Conservation (phyloP, 768 basidiomycete genomes). For the Mycena haematopus region DNA sequence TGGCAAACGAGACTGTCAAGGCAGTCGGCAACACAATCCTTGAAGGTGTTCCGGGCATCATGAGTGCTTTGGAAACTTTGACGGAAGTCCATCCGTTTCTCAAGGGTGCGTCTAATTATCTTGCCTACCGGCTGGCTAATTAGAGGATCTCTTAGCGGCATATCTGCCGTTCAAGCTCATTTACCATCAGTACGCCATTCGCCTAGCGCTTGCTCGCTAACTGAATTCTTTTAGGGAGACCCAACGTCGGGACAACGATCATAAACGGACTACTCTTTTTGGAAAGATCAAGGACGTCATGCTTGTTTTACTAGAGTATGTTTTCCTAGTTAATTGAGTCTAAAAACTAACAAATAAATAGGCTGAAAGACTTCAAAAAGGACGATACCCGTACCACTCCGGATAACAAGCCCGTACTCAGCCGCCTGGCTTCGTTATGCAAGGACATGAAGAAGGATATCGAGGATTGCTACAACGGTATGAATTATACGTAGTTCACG, state of each 20-base stretch:
- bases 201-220: neutral
- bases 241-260: constrained; percentile 15
- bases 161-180: constrained; percentile 24
- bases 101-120: neutral
- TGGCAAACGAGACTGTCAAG: constrained; percentile 5
- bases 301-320: constrained; percentile 18
- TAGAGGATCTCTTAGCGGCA: neutral
- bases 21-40: constrained; percentile 13
- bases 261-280: constrained; percentile 10
- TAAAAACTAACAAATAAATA: neutral
- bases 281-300: constrained; percentile 25
- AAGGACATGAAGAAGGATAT: constrained; percentile 25
- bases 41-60: constrained; percentile 18
- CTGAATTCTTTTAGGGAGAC: constrained; percentile 12
- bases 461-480: constrained; percentile 24
- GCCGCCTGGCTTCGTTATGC: constrained; percentile 17
- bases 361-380: constrained; percentile 11
- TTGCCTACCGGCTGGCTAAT: neutral
- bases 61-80: constrained; percentile 15
- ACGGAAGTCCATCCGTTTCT: constrained; percentile 24
- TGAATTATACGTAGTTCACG: neutral
- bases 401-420: constrained; percentile 18
- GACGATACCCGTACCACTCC: constrained; percentile 16
- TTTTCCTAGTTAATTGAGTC: neutral
- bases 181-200: constrained; percentile 14